Percentiles rank a stretch among this genome's conserved stretches.
phyloP scores from a whole-genome alignment of 2,329 filamentous ascomycete species.

The Fusarium humuli region DNA sequence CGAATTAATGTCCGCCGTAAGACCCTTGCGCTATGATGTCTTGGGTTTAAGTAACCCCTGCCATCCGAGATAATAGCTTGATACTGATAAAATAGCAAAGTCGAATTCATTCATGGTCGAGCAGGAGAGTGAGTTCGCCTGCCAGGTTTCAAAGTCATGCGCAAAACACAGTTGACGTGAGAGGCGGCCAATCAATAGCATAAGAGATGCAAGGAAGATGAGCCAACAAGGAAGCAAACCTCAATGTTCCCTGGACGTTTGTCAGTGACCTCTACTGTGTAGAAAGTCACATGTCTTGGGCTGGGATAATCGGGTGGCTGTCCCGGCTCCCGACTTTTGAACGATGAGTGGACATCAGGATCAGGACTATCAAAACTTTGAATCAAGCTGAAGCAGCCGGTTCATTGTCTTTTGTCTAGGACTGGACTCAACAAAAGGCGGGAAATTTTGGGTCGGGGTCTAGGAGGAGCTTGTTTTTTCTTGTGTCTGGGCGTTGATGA shows the following conservation, averaged over 20 bases:
- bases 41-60: background rate
- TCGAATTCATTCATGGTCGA: constrained; percentile 14
- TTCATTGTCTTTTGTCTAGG: constrained; percentile 11
- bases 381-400: constrained; percentile 34
- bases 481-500: constrained; percentile 20
- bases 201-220: constrained; percentile 18
- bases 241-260: constrained; percentile 14
- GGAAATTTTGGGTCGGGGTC: constrained; percentile 27
- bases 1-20: constrained; percentile 16
- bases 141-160: constrained; percentile 18
- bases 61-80: background rate
- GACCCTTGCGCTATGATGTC: constrained; percentile 15
- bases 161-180: constrained; percentile 32
- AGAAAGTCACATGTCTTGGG: constrained; percentile 34
- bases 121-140: constrained; percentile 26
- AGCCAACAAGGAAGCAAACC: constrained; percentile 31
- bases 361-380: constrained; percentile 36
- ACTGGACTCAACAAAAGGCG: constrained; percentile 31
- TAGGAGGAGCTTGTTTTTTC: constrained; percentile 16
- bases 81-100: constrained; percentile 8
- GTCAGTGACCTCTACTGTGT: constrained; percentile 14
- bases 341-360: constrained; percentile 25
- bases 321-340: constrained; percentile 33
- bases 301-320: constrained; percentile 36
- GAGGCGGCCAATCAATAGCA: constrained; percentile 27